Conservation (phyloP, 2,329 filamentous ascomycete species). For the Ophiobolus disseminans region DNA sequence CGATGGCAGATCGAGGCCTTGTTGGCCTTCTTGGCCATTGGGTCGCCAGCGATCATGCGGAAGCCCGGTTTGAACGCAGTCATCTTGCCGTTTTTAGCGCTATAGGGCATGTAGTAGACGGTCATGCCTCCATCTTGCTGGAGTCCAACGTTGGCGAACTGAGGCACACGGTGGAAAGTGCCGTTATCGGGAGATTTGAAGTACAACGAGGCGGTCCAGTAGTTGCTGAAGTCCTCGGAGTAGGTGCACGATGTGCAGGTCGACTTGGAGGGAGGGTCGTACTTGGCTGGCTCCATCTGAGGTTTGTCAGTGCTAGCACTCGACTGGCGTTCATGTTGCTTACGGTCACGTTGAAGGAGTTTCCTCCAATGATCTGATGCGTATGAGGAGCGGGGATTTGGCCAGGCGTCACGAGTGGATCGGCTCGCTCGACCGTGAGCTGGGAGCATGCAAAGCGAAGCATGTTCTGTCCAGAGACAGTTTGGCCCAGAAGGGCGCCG, state of each 20-base stretch:
- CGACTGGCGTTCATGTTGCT: neutral
- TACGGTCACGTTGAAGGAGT: constrained; percentile 43
- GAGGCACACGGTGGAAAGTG: constrained; percentile 42
- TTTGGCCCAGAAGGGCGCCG: constrained; percentile 29
- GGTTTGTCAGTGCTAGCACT: constrained; percentile 14
- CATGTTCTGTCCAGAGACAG: constrained; percentile 41
- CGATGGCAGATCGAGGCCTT: constrained; percentile 24
- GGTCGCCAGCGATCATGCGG: constrained; percentile 73
- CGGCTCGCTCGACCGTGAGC: constrained; percentile 61
- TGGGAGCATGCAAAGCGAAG: constrained; percentile 45
- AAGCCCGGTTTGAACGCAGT: constrained; percentile 74
- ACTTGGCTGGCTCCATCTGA: constrained; percentile 37
- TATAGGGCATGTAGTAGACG: constrained; percentile 79
- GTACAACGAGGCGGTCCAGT: constrained; percentile 43
- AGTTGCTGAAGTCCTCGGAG: constrained; percentile 39
- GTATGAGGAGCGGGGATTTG: constrained; percentile 35
- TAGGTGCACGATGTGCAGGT: constrained; percentile 44
- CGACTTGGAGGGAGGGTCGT: constrained; percentile 30
- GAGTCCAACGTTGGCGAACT: constrained; percentile 38
- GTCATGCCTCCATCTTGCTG: constrained; percentile 42
- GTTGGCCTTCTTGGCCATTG: constrained; percentile 41
- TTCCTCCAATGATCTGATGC: constrained; percentile 44
- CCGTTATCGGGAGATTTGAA: constrained; percentile 42
- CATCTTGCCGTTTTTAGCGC: constrained; percentile 63
- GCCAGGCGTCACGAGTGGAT: constrained; percentile 46